These are phyloP conservation scores for Pulveroboletus sp. DNA, from an alignment of 768 basidiomycete genomes.

Conservation along the genomic window DNA sequence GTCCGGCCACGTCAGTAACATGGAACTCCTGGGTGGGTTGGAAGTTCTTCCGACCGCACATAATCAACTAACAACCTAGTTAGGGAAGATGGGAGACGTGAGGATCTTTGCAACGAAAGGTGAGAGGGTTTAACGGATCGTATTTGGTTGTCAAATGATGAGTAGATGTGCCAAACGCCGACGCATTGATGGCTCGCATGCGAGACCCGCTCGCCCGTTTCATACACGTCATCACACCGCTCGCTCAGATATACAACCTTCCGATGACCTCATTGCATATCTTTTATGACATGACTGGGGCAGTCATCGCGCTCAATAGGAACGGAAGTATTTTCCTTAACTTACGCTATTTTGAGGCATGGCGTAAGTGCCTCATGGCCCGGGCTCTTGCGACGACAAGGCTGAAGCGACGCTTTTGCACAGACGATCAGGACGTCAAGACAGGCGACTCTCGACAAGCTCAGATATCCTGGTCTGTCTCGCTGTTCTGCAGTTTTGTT, in stretches of 20 bases:
- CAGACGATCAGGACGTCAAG: slow-evolving; percentile 70
- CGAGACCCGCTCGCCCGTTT: slow-evolving; percentile 65
- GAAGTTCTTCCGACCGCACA: background rate
- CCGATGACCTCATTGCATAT: slow-evolving; percentile 74
- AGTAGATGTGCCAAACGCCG: slow-evolving; percentile 54
- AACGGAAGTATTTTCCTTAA: slow-evolving; percentile 87
- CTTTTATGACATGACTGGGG: slow-evolving; percentile 79
- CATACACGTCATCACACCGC: slow-evolving; percentile 59
- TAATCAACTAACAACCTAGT: slow-evolving; percentile 3
- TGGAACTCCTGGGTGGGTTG: slow-evolving; percentile 56
- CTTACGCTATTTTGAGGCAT: slow-evolving; percentile 76
- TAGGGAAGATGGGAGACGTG: slow-evolving; percentile 59
- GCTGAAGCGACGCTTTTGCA: background rate
- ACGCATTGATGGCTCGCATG: slow-evolving; percentile 49
- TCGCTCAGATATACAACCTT: slow-evolving; percentile 70
- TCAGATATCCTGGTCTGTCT: slow-evolving; percentile 72
- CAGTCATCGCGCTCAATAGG: slow-evolving; percentile 90
- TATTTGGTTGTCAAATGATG: slow-evolving; percentile 1
- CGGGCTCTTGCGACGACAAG: background rate
- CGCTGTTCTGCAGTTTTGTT: background rate
- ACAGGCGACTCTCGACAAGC: slow-evolving; percentile 54
- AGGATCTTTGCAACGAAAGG: slow-evolving; percentile 65
- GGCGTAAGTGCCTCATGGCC: slow-evolving; percentile 58
- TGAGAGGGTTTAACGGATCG: slow-evolving; percentile 22
- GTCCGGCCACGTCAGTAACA: slow-evolving; percentile 57